Percentiles rank a stretch among this genome's conserved stretches.
Evolutionary conservation across 2,329 filamentous ascomycete species (phyloP).

Genomic region (Colletotrichum tofieldiae): DNA sequence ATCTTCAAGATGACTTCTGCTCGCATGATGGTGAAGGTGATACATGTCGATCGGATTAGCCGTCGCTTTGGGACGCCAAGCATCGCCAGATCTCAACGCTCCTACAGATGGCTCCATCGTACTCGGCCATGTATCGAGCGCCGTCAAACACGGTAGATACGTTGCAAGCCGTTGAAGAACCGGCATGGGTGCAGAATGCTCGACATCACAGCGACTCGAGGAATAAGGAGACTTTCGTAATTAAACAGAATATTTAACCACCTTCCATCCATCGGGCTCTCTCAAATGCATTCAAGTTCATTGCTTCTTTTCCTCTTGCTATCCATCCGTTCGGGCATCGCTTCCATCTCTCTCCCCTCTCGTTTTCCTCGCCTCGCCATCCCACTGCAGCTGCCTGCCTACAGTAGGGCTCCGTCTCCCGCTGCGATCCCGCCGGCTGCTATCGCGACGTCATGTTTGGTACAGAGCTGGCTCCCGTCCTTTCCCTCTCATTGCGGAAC

Average conservation of each 20-base stretch:
- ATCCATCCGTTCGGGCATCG: constrained; percentile 39
- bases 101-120: not conserved
- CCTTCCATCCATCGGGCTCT: constrained; percentile 40
- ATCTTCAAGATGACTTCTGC: not conserved
- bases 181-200: too few species aligned
- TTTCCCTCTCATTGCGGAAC: constrained; percentile 29
- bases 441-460: constrained; percentile 39
- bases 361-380: constrained; percentile 1
- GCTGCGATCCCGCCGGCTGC: constrained; percentile 26
- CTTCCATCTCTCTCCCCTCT: constrained; percentile 8
- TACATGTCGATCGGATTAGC: not conserved
- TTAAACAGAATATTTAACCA: constrained; percentile 45
- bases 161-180: not conserved
- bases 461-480: constrained; percentile 35
- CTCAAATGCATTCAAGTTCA: constrained; percentile 44
- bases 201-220: not conserved
- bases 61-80: not conserved
- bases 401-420: constrained; percentile 9
- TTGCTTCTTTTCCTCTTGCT: constrained; percentile 44
- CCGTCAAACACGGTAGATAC: not conserved
- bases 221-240: constrained; percentile 44
- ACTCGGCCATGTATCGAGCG: too few species aligned
- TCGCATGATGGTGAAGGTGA: not conserved
- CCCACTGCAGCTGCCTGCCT: not conserved
- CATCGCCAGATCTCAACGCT: constrained; percentile 1